Percentiles rank a stretch among this genome's conserved stretches.
Conservation (phyloP, 148 eudicot genomes). For the Beta vulgaris region DNA sequence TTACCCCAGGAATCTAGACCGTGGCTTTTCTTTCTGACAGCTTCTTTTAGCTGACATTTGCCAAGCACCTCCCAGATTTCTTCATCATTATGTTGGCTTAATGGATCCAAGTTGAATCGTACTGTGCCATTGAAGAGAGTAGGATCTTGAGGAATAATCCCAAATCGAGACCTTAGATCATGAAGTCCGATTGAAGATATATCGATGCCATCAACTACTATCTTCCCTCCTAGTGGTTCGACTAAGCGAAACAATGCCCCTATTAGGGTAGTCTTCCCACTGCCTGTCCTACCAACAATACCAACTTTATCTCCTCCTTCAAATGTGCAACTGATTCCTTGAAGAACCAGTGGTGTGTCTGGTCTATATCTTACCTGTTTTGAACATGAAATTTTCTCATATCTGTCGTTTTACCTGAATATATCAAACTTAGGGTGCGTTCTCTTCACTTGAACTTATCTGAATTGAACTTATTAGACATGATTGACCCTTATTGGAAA, state of each 20-base stretch:
- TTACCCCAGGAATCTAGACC: constrained; percentile 74
- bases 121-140: constrained; percentile 85
- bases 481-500: no score
- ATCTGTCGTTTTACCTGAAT: neutral
- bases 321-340: constrained; percentile 74
- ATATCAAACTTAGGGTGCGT: neutral
- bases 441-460: no score
- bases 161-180: constrained; percentile 76
- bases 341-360: constrained; percentile 72
- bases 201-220: constrained; percentile 72
- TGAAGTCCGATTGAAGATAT: constrained; percentile 74
- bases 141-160: constrained; percentile 88
- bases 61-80: constrained; percentile 89
- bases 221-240: constrained; percentile 63
- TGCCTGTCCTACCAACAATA: constrained; percentile 88
- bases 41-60: constrained; percentile 80
- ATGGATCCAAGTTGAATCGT: constrained; percentile 78
- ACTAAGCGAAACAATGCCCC: constrained; percentile 83
- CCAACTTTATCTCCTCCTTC: constrained; percentile 88
- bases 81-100: constrained; percentile 52
- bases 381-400: constrained; percentile 6
- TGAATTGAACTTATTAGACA: no score
- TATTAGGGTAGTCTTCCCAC: constrained; percentile 82
- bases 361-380: constrained; percentile 66
- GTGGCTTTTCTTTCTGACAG: constrained; percentile 57